Conservation (phyloP, 805 yeast species). For the Candida sakaeoensis region DNA sequence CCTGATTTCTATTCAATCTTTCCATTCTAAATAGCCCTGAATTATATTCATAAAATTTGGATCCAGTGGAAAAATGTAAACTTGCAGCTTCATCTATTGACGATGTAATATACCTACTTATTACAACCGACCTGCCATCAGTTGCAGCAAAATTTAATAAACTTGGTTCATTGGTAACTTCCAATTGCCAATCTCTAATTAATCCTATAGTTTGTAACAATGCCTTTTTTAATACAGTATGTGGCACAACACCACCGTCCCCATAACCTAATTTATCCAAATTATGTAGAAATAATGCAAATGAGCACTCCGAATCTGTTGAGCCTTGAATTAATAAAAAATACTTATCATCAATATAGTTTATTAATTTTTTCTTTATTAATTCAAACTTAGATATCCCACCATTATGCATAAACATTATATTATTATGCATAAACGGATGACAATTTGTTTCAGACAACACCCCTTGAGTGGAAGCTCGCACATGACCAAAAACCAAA, state of each 20-base stretch:
- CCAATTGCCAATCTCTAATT: slow-evolving; percentile 77
- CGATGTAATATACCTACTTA: slow-evolving; percentile 84
- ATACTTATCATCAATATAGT: slow-evolving; percentile 74
- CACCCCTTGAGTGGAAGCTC: slow-evolving; percentile 95
- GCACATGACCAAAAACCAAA: slow-evolving; percentile 88
- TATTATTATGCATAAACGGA: slow-evolving; percentile 82
- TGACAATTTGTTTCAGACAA: slow-evolving; percentile 95
- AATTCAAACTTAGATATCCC: slow-evolving; percentile 69
- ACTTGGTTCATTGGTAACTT: slow-evolving; percentile 62
- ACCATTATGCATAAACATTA: slow-evolving; percentile 98
- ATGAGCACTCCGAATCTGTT: slow-evolving; percentile 94
- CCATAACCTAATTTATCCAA: slow-evolving; percentile 72
- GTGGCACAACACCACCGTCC: slow-evolving; percentile 49
- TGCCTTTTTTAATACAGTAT: slow-evolving; percentile 61
- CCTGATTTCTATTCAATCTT: slow-evolving; percentile 85
- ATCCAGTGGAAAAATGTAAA: slow-evolving; percentile 89
- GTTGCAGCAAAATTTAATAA: slow-evolving; percentile 91
- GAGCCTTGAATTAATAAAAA: slow-evolving; percentile 84
- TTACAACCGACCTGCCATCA: slow-evolving; percentile 84
- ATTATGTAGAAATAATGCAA: slow-evolving; percentile 81
- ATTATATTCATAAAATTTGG: slow-evolving; percentile 81
- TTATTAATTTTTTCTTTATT: slow-evolving; percentile 70
- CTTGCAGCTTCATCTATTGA: slow-evolving; percentile 95
- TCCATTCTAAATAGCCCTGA: slow-evolving; percentile 96
- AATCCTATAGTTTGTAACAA: slow-evolving; percentile 67